These are phyloP conservation scores for Trichomonascus vanleenenianus DNA, from an alignment of 805 yeast genomes.

Conservation along the genomic window DNA sequence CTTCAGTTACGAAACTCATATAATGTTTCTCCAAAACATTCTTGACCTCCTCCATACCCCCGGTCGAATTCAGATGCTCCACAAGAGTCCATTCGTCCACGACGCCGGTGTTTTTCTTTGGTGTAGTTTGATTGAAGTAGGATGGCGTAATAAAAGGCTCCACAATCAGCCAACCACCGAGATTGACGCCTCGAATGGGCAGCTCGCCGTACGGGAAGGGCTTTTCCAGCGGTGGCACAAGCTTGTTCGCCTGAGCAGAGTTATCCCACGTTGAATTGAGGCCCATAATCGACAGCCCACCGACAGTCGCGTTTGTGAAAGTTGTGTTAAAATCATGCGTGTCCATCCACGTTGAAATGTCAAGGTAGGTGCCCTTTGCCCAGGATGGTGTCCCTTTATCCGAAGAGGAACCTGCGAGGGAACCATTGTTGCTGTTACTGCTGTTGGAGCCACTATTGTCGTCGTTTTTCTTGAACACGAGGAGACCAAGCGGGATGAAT, in stretches of 20 bases:
- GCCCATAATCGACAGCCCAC: slow-evolving; percentile 30
- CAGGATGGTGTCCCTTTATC: slow-evolving; percentile 14
- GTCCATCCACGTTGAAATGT: slow-evolving; percentile 28
- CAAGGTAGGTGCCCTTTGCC: slow-evolving; percentile 24
- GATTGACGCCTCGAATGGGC: slow-evolving; percentile 57
- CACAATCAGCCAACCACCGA: slow-evolving; percentile 85
- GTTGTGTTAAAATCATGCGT: slow-evolving; percentile 28
- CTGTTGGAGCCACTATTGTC: not conserved
- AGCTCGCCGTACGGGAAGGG: slow-evolving; percentile 21
- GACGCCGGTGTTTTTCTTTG: slow-evolving; percentile 28
- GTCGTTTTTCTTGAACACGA: slow-evolving; percentile 17
- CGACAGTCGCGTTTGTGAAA: slow-evolving; percentile 28
- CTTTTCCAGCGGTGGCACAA: slow-evolving; percentile 25
- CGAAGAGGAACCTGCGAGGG: slow-evolving; percentile 5
- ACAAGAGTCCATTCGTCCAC: slow-evolving; percentile 74
- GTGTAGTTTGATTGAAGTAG: slow-evolving; percentile 39
- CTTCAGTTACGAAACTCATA: slow-evolving; percentile 57
- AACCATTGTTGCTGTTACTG: slow-evolving; percentile 2
- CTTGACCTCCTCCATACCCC: slow-evolving; percentile 49
- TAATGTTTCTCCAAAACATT: slow-evolving; percentile 54
- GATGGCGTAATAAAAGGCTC: slow-evolving; percentile 85
- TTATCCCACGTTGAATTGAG: slow-evolving; percentile 28
- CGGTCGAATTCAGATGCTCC: slow-evolving; percentile 37
- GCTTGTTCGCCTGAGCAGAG: slow-evolving; percentile 20
- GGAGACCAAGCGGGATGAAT: slow-evolving; percentile 24